Base-by-base conservation (phyloP, 148 eudicot genomes). In the Vaccinium myrtillus region DNA sequence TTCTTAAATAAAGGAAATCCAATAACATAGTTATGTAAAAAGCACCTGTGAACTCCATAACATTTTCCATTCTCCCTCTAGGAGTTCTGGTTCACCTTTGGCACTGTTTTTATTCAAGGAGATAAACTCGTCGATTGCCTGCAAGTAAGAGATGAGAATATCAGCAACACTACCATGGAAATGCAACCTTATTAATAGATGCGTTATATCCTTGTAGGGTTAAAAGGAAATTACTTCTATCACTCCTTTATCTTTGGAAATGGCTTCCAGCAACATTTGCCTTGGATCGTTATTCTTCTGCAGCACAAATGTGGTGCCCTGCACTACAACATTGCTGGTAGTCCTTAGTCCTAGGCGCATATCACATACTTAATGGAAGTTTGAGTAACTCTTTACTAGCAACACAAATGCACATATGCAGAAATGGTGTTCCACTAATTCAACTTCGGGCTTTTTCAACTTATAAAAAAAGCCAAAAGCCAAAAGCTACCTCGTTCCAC, bases 281-380 rank as follows among this genome's bases (percentile, higher is more conserved):
- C 98, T 92, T 56, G 94, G 93, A 73, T 94, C 98, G 81, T 89
- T 91, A 88, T 88, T 88, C 91, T 94, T 97, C 84, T 97, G 99
- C 85, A 97, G 98, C 90, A 97, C 98, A 87, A 97, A 97, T 80
- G 98, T 97, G 86, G 99, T 95, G 88, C 99, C 99, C 99, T 97
- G 99, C 98, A 92, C 98, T 94, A 95, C 86, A 91, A 86, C 74
- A 85, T 74, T 90, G 86, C 86, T 88, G 76, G 85, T 85, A 81
- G 87, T 88, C 93, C 90, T 93, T 91, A 90, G 86, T 85, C 84
- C 90, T 79, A 85, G 61, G 83, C 55, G 83, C 55, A 82, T 53
- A 80, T 30, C 13, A 46, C 59, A 54, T 23, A 59, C 39, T 51
- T 67, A 27, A 67, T 67, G 18, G 27, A 84, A 67, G 75, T 51